These are phyloP conservation scores for Coemansia sp. DNA, from an alignment of 192 early-diverging fungal genomes.

Conservation along the genomic window DNA sequence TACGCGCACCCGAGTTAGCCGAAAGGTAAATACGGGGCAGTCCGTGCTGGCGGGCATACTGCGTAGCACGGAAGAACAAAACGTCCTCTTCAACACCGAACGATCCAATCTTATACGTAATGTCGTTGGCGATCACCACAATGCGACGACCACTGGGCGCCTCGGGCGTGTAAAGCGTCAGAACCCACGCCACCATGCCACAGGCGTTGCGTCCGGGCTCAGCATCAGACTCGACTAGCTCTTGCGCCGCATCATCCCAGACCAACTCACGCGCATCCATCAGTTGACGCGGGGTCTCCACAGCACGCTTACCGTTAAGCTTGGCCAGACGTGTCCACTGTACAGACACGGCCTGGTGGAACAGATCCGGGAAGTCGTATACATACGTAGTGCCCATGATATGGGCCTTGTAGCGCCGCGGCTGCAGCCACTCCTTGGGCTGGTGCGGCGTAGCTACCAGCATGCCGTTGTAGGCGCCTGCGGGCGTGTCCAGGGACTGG, in stretches of 20 bases:
- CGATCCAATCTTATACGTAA: conserved; percentile 95
- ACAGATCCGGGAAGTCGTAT: conserved; percentile 98
- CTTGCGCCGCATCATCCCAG: conserved; percentile 73
- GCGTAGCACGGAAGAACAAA: conserved; percentile 90
- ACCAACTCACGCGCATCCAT: conserved; percentile 85
- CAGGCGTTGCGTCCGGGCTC: conserved; percentile 87
- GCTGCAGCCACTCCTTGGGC: conserved; percentile 95
- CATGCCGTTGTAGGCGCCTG: conserved; percentile 81
- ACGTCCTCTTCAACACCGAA: conserved; percentile 94
- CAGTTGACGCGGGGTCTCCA: conserved; percentile 61
- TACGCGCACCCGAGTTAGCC: conserved; percentile 98
- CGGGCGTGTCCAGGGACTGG: conserved; percentile 76
- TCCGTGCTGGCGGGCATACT: conserved; percentile 82
- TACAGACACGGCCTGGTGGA: conserved; percentile 82
- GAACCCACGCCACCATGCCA: conserved; percentile 97
- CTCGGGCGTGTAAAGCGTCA: conserved; percentile 89
- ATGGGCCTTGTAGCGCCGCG: conserved; percentile 96
- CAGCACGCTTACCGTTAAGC: conserved; percentile 24
- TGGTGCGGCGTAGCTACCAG: conserved; percentile 82
- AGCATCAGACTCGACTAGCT: conserved; percentile 72
- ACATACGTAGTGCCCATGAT: conserved; percentile 98
- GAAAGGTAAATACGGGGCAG: conserved; percentile 93
- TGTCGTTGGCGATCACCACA: conserved; percentile 97
- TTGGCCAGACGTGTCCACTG: conserved; percentile 68
- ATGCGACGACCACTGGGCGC: conserved; percentile 86